Evolutionary conservation across 2,329 filamentous ascomycete species (phyloP), one percentile per base, ranked within the genome.

Genomic region (Ilyonectria robusta): DNA sequence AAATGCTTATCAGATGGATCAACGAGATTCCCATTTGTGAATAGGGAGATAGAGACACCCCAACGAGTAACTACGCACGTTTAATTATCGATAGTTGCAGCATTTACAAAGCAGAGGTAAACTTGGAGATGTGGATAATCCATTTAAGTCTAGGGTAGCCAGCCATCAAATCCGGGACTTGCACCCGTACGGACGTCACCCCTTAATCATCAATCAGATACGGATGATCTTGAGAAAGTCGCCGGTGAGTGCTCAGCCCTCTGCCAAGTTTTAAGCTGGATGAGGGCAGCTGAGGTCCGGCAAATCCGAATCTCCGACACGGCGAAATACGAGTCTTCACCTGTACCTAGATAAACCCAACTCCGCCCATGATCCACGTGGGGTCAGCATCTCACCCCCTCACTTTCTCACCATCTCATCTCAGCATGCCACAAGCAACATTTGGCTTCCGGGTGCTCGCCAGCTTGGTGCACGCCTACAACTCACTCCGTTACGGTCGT

Each of bases 401-500:
- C 50, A 53, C 44, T 40, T 61, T 56, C 57, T 26, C 26, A 26
- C 5, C 26, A 26, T 55, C 56, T 26, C 26, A 26, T 55, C 56
- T 60, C 61, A 44, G 40, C 13, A 68, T 68, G 58, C 54, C 61
- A 15, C 47, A 42, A 46, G 60, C 60, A 47, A 62, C 62, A 31
- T 47, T 68, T 5, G 62, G 62, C 47, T 56, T 66, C 46, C 33
- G 66, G 37, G 33, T 68, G 26, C 46, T 68, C 7, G 66, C 58
- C 10, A 66, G 10, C 42, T 66, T 68, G 17, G 7, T 66, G 7
- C 47, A 66, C 21, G 21, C 40, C 19, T 68, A 66, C 58, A 66
- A 68, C 29, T 66, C 66, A n/a, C 40, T 68, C 19, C 62, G 66
- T 19, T 68, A 56, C 40, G 66, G 66, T 10, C 54, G 47, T 35